Evolutionary conservation across 345 rosid species (phyloP).

Genomic region (Excoecaria agallocha): DNA sequence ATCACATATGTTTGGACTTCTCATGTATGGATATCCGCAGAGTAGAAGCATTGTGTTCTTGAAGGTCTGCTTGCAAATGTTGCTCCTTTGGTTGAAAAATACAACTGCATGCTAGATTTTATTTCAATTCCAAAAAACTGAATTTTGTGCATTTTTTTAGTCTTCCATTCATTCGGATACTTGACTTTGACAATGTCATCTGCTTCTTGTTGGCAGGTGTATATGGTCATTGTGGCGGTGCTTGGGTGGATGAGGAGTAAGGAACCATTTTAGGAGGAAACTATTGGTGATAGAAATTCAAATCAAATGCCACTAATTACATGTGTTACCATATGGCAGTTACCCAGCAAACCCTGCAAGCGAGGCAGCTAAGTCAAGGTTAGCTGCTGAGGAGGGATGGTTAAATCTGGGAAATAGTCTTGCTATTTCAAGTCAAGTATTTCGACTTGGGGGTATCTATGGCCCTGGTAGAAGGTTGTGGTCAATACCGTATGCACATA

Average conservation of each 20-base stretch:
- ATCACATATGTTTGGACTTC: too few relatives aligned
- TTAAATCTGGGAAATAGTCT: constrained; percentile 52
- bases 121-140: background rate
- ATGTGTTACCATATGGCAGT: constrained; percentile 35
- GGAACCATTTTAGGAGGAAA: constrained; percentile 20
- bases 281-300: constrained; percentile 3
- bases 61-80: background rate
- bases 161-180: background rate
- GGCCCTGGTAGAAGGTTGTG: constrained; percentile 89
- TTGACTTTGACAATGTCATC: background rate
- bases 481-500: constrained; percentile 9
- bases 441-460: constrained; percentile 95
- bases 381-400: constrained; percentile 86
- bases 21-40: too few relatives aligned
- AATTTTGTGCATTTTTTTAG: background rate
- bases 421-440: constrained; percentile 52
- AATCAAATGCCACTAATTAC: constrained; percentile 4
- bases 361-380: constrained; percentile 55
- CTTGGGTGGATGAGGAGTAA: constrained; percentile 79
- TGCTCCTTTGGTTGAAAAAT: too few relatives aligned
- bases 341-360: constrained; percentile 53
- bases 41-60: background rate
- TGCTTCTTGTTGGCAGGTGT: constrained; percentile 47
- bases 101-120: background rate
- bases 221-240: constrained; percentile 79